Evolutionary conservation across 83 land plant species (phyloP), one percentile per base, ranked within the genome.

Genomic region (Thuja plicata): DNA sequence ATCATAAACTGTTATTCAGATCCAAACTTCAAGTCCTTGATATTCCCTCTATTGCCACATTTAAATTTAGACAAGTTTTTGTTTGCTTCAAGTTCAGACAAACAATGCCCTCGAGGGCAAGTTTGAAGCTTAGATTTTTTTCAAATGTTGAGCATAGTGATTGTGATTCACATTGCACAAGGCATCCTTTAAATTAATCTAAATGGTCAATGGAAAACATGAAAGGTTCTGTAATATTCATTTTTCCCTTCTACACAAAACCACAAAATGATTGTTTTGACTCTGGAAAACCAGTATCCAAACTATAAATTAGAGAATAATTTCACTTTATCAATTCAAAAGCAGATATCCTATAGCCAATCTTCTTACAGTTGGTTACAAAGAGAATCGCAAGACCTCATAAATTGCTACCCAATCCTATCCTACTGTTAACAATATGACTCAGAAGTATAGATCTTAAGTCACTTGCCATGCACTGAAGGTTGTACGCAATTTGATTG

Each of bases 21-120:
- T 27, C 74, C 86, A 7, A 89, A 88, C 32, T 88, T 86, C 46
- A 91, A 91, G 57, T 88, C 90, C 55, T 81, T 89, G 9, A 60
- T 89, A 24, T 19, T 86, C 13, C 38, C 86, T 16, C 76, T 71
- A 60, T 34, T 89, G 66, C 13, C 84, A 4, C 73, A 86, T 50
- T 84, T 88, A 13, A 89, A 79, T n/a, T 71, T 89, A 8, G 73
- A 89, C 3, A 38, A 38, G 19, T 50, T 80, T 80, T 24, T 89
- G 0, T 88, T 62, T 78, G 17, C 11, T 15, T 19, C 38, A 21
- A 10, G 6, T 15, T 19, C 38, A 21, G 24, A 15, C 0, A 4
- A 1, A 35, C 35, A 86, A 30, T 32, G 38, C 32, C 1, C 55
- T 52, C 55, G 3, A 52, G 55, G 55, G 3, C 17, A 15, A 52